Conservation (phyloP, 176 grass and related monocot genomes). For the Coix lacrymajobi region DNA sequence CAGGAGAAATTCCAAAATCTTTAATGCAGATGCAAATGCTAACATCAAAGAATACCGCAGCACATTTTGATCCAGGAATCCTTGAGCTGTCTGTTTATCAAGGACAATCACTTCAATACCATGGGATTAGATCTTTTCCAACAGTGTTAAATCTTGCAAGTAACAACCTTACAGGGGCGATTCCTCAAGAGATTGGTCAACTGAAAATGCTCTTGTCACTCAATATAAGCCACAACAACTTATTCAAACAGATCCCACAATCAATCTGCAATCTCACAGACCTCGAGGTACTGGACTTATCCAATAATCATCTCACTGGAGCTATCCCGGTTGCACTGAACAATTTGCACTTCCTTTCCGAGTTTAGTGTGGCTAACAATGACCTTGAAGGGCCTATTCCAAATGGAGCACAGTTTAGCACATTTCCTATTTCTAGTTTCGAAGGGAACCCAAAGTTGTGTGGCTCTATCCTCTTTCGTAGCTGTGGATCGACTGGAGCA, state of each 20-base stretch:
- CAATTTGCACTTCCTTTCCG: conserved; percentile 8
- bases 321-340: not conserved
- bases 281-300: not conserved
- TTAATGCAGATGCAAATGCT: conserved; percentile 20
- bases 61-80: not conserved
- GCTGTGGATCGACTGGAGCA: not conserved
- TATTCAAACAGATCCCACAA: not conserved
- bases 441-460: conserved; percentile 20
- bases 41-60: not conserved
- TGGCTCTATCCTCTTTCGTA: not conserved
- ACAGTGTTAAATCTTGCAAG: not conserved
- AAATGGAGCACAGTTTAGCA: not conserved
- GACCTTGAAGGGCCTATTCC: conserved; percentile 17
- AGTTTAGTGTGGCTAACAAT: conserved; percentile 5
- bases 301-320: conserved; percentile 5
- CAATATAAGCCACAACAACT: not conserved
- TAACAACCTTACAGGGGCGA: not conserved
- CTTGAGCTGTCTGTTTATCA: conserved; percentile 16
- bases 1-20: not conserved
- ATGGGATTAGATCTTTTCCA: too few species aligned
- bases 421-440: conserved; percentile 17
- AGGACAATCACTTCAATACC: not conserved
- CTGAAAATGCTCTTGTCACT: not conserved
- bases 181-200: conserved; percentile 5
- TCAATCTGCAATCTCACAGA: conserved; percentile 4